Conservation (phyloP, 805 yeast genomes). For the Saturnispora besseyi region DNA sequence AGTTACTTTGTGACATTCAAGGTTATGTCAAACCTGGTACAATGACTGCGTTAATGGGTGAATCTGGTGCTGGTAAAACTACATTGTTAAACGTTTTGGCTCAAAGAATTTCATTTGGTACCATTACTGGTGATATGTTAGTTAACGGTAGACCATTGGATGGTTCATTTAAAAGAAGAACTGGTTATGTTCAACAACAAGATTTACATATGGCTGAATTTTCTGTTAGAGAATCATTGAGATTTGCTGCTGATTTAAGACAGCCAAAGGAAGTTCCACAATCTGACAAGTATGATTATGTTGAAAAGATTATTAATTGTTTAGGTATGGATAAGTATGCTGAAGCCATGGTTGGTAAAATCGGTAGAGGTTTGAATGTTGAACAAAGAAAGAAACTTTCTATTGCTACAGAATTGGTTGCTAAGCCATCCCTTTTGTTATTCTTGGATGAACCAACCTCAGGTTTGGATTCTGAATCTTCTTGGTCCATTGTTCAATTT, state of each 20-base stretch:
- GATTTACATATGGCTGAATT: constrained; percentile 43
- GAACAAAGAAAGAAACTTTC: constrained; percentile 46
- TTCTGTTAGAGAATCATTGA: constrained; percentile 43
- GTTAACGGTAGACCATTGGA: constrained; percentile 45
- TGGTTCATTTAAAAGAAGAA: constrained; percentile 42
- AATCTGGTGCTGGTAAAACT: constrained; percentile 56
- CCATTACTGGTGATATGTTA: constrained; percentile 47
- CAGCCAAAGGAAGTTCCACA: constrained; percentile 33
- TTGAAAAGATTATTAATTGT: constrained; percentile 32
- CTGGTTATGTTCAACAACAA: constrained; percentile 50
- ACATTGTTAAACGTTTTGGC: constrained; percentile 46
- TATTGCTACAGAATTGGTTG: constrained; percentile 47
- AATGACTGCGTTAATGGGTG: constrained; percentile 54
- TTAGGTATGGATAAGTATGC: constrained; percentile 38
- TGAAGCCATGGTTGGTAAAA: constrained; percentile 40
- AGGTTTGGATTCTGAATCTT: constrained; percentile 49
- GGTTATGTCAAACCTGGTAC: constrained; percentile 44
- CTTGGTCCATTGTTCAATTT: constrained; percentile 48
- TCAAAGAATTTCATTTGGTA: constrained; percentile 43
- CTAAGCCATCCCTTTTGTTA: constrained; percentile 42
- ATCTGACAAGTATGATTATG: constrained; percentile 34
- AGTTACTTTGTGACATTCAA: constrained; percentile 34
- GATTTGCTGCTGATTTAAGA: constrained; percentile 43
- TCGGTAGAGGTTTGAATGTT: constrained; percentile 43
- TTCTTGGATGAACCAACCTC: constrained; percentile 56